Evolutionary conservation across 495 filamentous ascomycete genomes (phyloP), one percentile per base, ranked within the genome.

Genomic region (Aspergillus nanangensis): DNA sequence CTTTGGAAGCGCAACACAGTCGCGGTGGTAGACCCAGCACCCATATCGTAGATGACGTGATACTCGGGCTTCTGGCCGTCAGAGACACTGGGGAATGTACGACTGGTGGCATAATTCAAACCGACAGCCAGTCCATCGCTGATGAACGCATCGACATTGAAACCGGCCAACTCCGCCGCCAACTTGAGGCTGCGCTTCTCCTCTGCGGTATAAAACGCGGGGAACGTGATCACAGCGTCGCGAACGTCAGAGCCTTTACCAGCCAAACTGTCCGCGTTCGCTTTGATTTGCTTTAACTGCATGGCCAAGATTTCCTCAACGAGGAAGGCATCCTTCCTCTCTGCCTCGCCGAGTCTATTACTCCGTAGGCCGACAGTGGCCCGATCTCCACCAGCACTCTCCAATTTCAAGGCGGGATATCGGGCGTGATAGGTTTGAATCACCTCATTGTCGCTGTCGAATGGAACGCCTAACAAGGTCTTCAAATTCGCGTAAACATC

Each of bases 21-120:
- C n/a, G 92, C 93, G 46, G 89, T 95, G 13, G 94, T 88, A n/a
- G 89, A 95, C 8, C 93, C 93, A 56, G 93, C 93, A 47, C 93
- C 93, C 91, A 97, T 96, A 56, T 99, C 94, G 54, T 90, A 97
- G 14, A 99, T 80, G 58, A 99, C 73, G 60, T 99, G 89, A 56
- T 86, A 79, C 63, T 99, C 93, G 3, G 93, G 87, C 71, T 88
- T 91, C 53, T 82, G 84, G 36, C 90, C 91, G 44, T 92, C 83
- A 33, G 78, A 86, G 29, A 94, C 71, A 49, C 76, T 87, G 13
- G 89, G 88, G 67, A 99, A 99, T 17, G 82, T 88, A 53, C 93
- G 79, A 55, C 79, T 85, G 13, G 88, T 96, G 15, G 93, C 93
- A 62, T 96, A 99, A 64, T 99, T 93, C 43, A 99, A 64, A 2